Conservation (phyloP, 768 basidiomycete genomes). For the Trametes villosa region DNA sequence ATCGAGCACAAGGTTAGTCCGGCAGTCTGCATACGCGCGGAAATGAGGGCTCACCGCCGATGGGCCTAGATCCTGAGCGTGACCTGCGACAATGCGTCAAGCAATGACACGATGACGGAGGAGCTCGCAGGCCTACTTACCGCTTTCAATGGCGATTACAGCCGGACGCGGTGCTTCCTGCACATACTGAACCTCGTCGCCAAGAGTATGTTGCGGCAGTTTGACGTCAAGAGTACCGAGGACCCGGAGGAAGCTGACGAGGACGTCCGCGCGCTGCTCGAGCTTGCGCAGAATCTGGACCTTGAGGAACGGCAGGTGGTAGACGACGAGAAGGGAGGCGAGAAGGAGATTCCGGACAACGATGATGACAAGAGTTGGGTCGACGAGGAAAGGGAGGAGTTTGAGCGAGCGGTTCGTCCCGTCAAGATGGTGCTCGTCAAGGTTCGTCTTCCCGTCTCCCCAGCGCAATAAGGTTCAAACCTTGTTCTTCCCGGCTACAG, state of each 20-base stretch:
- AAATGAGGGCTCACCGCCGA: background rate
- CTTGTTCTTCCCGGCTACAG: background rate
- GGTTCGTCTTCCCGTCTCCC: background rate
- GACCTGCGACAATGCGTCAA: constrained; percentile 25
- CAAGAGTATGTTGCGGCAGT: background rate
- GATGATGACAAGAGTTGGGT: background rate
- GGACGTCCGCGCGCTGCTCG: background rate
- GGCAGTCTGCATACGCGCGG: constrained; percentile 3
- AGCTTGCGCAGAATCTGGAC: background rate
- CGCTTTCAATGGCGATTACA: background rate
- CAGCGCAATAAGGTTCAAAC: too few species aligned
- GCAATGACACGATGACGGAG: constrained; percentile 4
- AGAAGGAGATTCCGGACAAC: background rate
- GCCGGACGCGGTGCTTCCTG: background rate
- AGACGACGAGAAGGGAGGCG: background rate
- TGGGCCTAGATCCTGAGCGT: constrained; percentile 13
- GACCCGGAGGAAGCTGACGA: background rate
- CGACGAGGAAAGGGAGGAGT: background rate
- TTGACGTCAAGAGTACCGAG: background rate
- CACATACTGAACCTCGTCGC: background rate
- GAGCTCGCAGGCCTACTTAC: background rate
- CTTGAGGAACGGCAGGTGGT: background rate
- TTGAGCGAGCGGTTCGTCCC: background rate
- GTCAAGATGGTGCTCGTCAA: background rate
- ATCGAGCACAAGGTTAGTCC: constrained; percentile 39